These are phyloP conservation scores for Entomortierella parvispora DNA, from an alignment of 192 early-diverging fungal genomes.

Conservation along the genomic window DNA sequence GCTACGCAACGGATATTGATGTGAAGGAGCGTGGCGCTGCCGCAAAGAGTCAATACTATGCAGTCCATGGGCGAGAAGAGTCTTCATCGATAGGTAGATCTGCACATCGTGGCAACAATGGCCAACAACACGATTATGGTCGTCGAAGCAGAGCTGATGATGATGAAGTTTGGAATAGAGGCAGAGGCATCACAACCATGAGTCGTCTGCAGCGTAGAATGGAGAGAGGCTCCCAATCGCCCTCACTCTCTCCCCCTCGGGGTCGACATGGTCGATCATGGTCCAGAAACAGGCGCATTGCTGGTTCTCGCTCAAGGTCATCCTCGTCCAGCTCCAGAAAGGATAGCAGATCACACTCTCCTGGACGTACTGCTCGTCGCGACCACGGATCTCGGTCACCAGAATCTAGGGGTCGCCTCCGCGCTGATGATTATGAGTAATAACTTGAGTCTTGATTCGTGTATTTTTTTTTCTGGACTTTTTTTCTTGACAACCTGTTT, in stretches of 20 bases:
- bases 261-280: slow-evolving; percentile 25
- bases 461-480: background rate
- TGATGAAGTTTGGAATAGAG: slow-evolving; percentile 40
- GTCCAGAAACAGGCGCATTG: slow-evolving; percentile 40
- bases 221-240: slow-evolving; percentile 17
- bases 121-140: slow-evolving; percentile 23
- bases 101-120: background rate
- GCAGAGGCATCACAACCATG: slow-evolving; percentile 29
- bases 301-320: slow-evolving; percentile 25
- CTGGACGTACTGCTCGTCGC: background rate
- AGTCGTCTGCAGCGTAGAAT: slow-evolving; percentile 35
- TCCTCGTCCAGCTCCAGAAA: slow-evolving; percentile 2
- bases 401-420: slow-evolving; percentile 11
- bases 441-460: too few species aligned
- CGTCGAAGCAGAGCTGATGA: slow-evolving; percentile 43
- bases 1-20: slow-evolving; percentile 53
- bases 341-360: slow-evolving; percentile 17
- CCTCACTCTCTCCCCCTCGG: slow-evolving; percentile 26
- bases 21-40: slow-evolving; percentile 54
- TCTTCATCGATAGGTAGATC: background rate
- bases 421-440: slow-evolving; percentile 32
- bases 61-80: slow-evolving; percentile 50
- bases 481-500: background rate
- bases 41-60: slow-evolving; percentile 55
- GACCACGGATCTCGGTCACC: slow-evolving; percentile 37